Base-by-base conservation (phyloP, 140 eudicot species). In the Bidens hawaiensis region DNA sequence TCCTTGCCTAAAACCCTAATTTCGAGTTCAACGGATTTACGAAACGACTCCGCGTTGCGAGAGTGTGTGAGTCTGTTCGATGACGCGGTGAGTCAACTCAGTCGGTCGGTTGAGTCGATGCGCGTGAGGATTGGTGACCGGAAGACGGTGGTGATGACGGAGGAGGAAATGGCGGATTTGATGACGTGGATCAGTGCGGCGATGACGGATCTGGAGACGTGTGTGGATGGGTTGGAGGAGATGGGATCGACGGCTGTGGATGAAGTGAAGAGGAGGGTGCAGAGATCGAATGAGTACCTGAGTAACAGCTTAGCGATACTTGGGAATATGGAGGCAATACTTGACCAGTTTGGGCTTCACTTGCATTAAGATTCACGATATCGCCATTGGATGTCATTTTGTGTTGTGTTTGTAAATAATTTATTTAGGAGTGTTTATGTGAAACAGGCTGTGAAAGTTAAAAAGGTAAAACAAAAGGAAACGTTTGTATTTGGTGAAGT, bases 241-340 rank as follows among this genome's bases (percentile, higher is more conserved):
- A 73, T 78, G 87, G 88, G 79, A 60, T 82, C 94, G 28, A 48
- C 76, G 71, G 78, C 51, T 48, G 67, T 78, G 69, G 82, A 67
- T 28, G 86, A 85, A 53, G 82, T 85, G 61, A 82, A 60, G 67
- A 4, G 1, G 81, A 73, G 51, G 84, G 71, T 85, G 85, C 82
- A 80, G 75, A 78, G 69, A 63, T 69, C 94, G 6, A 75, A 47
- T 41, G 90, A 68, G 62, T 80, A 64, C 76, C 67, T 82, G 88
- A 82, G 90, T 26, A 80, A 80, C 77, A 80, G 86, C 83, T 76
- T 89, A 76, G 95, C 97, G n/a, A 89, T 89, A 50, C 95, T 89
- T 58, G 62, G 62, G 16, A 85, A 85, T 54, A 62, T 85, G 52
- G 62, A 55, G 1, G 34, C 61, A 12, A 76, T 88, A 24, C 81